Percentiles rank a stretch among this genome's conserved stretches.
phyloP scores from a whole-genome alignment of 2,329 filamentous ascomycete species.

The Epichloe festucae region DNA sequence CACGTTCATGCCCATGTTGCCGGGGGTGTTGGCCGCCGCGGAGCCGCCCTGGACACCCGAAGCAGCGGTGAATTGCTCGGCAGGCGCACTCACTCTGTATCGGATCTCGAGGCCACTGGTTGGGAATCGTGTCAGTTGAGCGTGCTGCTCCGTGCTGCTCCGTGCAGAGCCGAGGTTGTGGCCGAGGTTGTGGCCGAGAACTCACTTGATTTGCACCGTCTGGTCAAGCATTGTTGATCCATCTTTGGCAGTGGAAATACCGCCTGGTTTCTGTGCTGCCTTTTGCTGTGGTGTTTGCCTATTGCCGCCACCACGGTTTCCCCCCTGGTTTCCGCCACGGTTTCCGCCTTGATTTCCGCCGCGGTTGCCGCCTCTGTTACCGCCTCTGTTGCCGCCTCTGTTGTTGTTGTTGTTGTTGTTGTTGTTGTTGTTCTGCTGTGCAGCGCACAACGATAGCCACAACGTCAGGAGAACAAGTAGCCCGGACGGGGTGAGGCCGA shows the following conservation, averaged over 20 bases:
- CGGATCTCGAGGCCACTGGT: slow-evolving; percentile 37
- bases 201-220: slow-evolving; percentile 40
- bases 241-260: slow-evolving; percentile 33
- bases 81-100: slow-evolving; percentile 42
- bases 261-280: slow-evolving; percentile 17
- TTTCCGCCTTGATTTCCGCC: fast-evolving
- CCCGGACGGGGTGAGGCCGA: neutral
- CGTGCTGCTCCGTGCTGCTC: too few species aligned
- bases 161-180: too few species aligned
- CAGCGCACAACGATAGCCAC: neutral
- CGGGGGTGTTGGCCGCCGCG: slow-evolving; percentile 16
- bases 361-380: fast-evolving
- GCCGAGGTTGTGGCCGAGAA: too few species aligned
- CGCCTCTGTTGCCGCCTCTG: too few species aligned
- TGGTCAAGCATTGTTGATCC: slow-evolving; percentile 42
- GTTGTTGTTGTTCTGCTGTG: neutral
- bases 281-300: slow-evolving; percentile 16
- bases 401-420: too few species aligned
- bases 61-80: slow-evolving; percentile 35
- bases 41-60: slow-evolving; percentile 35
- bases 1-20: slow-evolving; percentile 38
- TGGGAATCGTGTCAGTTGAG: neutral
- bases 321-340: neutral
- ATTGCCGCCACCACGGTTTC: neutral
- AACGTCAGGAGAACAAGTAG: neutral